Evolutionary conservation across 148 eudicot genomes (phyloP).

Genomic region (Gaultheria prostrata): DNA sequence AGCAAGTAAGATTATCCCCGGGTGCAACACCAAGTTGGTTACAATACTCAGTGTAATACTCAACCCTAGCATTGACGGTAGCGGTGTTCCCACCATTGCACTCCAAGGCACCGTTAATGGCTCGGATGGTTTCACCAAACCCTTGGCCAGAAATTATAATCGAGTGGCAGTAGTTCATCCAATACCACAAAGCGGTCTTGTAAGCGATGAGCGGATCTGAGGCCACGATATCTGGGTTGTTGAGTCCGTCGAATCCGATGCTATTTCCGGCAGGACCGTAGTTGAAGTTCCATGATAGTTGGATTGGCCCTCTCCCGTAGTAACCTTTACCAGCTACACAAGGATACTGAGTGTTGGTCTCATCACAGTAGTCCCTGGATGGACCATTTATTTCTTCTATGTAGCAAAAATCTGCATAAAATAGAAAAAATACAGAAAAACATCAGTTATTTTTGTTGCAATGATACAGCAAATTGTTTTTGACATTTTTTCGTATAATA

Average conservation of each 20-base stretch:
- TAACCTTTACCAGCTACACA: slow-evolving; percentile 37
- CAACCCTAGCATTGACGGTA: slow-evolving; percentile 33
- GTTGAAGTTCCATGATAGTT: slow-evolving; percentile 57
- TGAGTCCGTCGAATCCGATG: slow-evolving; percentile 40
- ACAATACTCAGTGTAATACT: slow-evolving; percentile 42
- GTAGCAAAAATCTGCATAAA: slow-evolving; percentile 40
- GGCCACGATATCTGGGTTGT: slow-evolving; percentile 46
- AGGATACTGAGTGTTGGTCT: slow-evolving; percentile 32
- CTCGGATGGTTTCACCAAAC: slow-evolving; percentile 54
- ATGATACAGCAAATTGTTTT: not conserved
- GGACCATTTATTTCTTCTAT: slow-evolving; percentile 43
- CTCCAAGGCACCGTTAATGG: slow-evolving; percentile 47
- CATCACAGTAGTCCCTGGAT: slow-evolving; percentile 31
- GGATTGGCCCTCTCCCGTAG: slow-evolving; percentile 70
- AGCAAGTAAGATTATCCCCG: slow-evolving; percentile 34
- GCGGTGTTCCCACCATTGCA: slow-evolving; percentile 35
- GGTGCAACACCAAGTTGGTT: slow-evolving; percentile 44
- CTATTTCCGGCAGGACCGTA: slow-evolving; percentile 43
- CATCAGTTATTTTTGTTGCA: not conserved
- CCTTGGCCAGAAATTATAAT: slow-evolving; percentile 42
- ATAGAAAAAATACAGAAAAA: not conserved
- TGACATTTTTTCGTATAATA: too few species aligned
- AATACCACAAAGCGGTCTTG: slow-evolving; percentile 60
- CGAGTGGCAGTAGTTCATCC: slow-evolving; percentile 43
- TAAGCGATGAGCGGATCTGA: slow-evolving; percentile 41